Conservation (phyloP, 2,329 filamentous ascomycete genomes). For the Magnaporthiopsis rhizophila region DNA sequence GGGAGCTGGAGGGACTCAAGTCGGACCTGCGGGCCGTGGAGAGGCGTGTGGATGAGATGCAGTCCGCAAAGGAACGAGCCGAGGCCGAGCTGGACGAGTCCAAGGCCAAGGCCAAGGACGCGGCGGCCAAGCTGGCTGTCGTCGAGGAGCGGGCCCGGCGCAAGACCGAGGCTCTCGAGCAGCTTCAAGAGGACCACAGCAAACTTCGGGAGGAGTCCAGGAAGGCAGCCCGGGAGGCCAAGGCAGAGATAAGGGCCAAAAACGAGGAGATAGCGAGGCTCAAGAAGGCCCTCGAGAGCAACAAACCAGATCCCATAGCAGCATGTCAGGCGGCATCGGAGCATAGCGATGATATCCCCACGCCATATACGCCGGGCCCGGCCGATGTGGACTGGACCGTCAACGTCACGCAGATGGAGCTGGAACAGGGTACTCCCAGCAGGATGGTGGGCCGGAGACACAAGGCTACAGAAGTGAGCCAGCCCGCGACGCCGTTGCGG, state of each 20-base stretch:
- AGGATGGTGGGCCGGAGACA: not conserved
- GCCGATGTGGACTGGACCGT: conserved; percentile 5
- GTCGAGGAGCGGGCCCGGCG: conserved; percentile 22
- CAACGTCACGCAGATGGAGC: conserved; percentile 5
- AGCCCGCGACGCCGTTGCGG: not conserved
- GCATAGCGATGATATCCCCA: conserved; percentile 2
- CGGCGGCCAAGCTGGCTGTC: conserved; percentile 21
- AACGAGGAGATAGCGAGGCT: conserved; percentile 49
- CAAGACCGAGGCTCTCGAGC: conserved; percentile 44
- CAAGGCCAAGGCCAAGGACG: conserved; percentile 19
- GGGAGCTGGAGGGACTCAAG: conserved; percentile 43
- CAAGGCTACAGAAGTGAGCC: not conserved
- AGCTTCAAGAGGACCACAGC: conserved; percentile 40
- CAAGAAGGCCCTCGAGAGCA: conserved; percentile 29
- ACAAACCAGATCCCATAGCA: not conserved
- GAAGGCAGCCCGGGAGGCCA: conserved; percentile 44
- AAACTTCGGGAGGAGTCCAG: conserved; percentile 45
- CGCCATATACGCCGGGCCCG: not conserved
- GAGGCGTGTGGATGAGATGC: conserved; percentile 30
- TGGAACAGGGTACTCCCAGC: not conserved
- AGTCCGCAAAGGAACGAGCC: conserved; percentile 26
- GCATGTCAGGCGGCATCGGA: conserved; percentile 1
- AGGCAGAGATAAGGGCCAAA: conserved; percentile 46
- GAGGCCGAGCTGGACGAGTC: conserved; percentile 21
- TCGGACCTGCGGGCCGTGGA: conserved; percentile 40